Base-by-base conservation (phyloP, 2,329 filamentous ascomycete species). In the Epichloe coenophiala region DNA sequence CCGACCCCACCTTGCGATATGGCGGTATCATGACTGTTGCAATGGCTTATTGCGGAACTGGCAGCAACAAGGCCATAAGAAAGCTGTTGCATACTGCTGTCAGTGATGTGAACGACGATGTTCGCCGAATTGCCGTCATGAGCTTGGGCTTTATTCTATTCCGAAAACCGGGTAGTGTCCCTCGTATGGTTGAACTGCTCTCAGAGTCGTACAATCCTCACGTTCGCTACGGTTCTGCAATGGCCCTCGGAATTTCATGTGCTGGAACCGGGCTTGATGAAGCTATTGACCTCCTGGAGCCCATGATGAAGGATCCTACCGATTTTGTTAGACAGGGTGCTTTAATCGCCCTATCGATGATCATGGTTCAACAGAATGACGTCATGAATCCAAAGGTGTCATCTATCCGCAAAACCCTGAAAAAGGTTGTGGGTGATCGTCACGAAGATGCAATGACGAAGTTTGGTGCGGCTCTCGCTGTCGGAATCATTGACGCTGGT, bases 391-490 rank as follows among this genome's bases (percentile, higher is more conserved):
- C 93, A 60, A 96, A 97, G 74, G 91, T 96, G 45, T 81, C 83
- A 21, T 79, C 83, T 1, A 90, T 97, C 57, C 84, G 93, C 60
- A 96, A 96, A 74, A 90, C 87, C 3, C 80, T 98, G 55, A 85
- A 88, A 72, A 97, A 95, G 76, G 88, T 96, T 51, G 83, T 97
- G 23, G 82, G 86, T 39, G 93, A 98, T 66, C 84, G 93, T 48
- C 93, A 98, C 60, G 93, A 98, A 67, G 93, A 98, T 72, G 93
- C 93, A 53, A 97, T 98, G 91, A 94, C 93, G 64, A 98, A 98
- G 68, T 98, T 98, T 57, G 93, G 93, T 60, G 91, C 88, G 58
- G 88, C 93, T 44, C 77, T 98, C 27, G 93, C 93, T 9, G 77
- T 98, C 17, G 93, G 93, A 61, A 97, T 98, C 65, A 95, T 98